Evolutionary conservation across 805 yeast genomes (phyloP).

Genomic region (Candida oleophila): DNA sequence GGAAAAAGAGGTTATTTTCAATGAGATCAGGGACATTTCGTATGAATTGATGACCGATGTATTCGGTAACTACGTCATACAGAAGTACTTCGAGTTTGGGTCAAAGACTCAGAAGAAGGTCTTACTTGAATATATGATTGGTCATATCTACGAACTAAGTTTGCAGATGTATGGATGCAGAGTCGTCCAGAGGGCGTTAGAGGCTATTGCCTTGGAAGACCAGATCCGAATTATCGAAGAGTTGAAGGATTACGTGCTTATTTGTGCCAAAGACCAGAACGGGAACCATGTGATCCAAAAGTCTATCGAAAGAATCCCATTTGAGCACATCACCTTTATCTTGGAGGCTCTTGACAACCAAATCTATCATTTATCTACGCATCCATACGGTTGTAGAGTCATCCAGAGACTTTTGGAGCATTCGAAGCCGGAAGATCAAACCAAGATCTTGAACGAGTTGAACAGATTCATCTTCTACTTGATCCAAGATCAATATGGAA

Average conservation of each 20-base stretch:
- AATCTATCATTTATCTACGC: constrained; percentile 85
- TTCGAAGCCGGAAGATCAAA: constrained; percentile 65
- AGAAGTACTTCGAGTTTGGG: constrained; percentile 88
- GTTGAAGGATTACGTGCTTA: constrained; percentile 61
- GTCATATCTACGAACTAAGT: constrained; percentile 72
- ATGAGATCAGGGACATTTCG: constrained; percentile 74
- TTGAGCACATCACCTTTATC: constrained; percentile 66
- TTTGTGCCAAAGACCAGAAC: constrained; percentile 79
- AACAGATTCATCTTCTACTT: constrained; percentile 69
- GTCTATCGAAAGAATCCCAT: constrained; percentile 83
- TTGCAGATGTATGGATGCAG: constrained; percentile 98
- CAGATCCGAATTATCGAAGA: constrained; percentile 72
- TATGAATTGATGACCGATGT: constrained; percentile 90
- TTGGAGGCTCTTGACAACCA: constrained; percentile 66
- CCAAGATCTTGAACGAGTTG: constrained; percentile 66
- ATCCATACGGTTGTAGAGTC: constrained; percentile 97
- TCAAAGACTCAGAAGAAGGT: constrained; percentile 64
- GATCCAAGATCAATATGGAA: constrained; percentile 96
- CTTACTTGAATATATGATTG: constrained; percentile 68
- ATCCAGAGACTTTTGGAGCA: constrained; percentile 88
- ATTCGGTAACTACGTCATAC: constrained; percentile 96
- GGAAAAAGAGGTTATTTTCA: constrained; percentile 74
- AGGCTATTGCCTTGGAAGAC: constrained; percentile 60
- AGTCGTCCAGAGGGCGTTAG: constrained; percentile 92
- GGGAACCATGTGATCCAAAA: constrained; percentile 98